Base-by-base conservation (phyloP, 208 protist species). In the Acanthamoeba culbertsoni region DNA sequence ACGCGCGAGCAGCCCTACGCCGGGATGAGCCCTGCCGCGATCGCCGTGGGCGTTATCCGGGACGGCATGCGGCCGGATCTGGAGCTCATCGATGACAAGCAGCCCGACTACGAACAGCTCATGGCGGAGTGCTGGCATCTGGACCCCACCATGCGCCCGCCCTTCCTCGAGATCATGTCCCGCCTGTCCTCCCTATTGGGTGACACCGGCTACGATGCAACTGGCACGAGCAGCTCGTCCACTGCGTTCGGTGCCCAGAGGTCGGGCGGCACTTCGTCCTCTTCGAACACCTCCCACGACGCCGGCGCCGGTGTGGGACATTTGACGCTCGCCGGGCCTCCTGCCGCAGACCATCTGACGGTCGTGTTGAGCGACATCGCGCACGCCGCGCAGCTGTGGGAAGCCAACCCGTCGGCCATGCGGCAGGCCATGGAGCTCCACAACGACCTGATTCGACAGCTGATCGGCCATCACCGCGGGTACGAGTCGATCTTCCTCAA, bases 401-500 rank as follows among this genome's bases (percentile, higher is more conserved):
- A 92, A 16, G 40, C 42, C 40, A 57, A 92, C 42, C 59, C 86
- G 23, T 48, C 42, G 57, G 86, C 57, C 31, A 92, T 92, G 86
- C 28, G 59, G 7, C 23, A 92, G 55, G 86, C 86, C 86, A 92
- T 57, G 40, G 0, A 7, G 18, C 20, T 48, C 7, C 86, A 92
- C 28, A 92, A 92, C 57, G 8, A 89, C 46, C 79, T 89, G 28
- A 20, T 89, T 18, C 46, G 79, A 2, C 55, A 57, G 31, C 42
- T 89, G 12, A 89, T 68, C 28, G 33, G 5, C 3, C 55, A 89
- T 16, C 79, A 89, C 79, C 51, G 46, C 5, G 89, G 89, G 16
- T 93, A 93, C 89, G 89, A 93, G 45, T 43, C 46, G 51, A 31
- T 92, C 33, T 92, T 75, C 40, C 51, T 43, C n/a, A 57, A 75